Evolutionary conservation across 257 asterid genomes (phyloP).

Genomic region (Schizonepeta tenuifolia): DNA sequence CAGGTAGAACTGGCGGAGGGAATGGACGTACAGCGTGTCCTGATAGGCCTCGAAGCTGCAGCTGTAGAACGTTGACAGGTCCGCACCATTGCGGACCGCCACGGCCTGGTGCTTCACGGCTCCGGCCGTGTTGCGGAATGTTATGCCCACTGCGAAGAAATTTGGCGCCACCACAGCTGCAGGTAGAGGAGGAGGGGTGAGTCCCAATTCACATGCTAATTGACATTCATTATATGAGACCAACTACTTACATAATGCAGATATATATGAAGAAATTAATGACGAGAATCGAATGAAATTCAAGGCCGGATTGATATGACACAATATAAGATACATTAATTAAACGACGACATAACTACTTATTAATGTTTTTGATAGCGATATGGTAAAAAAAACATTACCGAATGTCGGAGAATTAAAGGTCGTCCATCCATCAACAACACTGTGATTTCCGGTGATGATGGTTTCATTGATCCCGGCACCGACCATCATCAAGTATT

Average conservation of each 20-base stretch:
- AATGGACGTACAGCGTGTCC: slow-evolving; percentile 68
- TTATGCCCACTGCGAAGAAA: slow-evolving; percentile 58
- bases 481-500: slow-evolving; percentile 72
- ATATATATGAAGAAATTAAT: no score
- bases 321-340: no score
- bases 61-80: slow-evolving; percentile 68
- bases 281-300: not conserved
- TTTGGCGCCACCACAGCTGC: slow-evolving; percentile 68
- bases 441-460: slow-evolving; percentile 68
- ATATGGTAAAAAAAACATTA: slow-evolving; percentile 7
- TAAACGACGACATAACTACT: no score
- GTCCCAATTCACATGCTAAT: no score
- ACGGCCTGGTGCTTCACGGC: slow-evolving; percentile 80
- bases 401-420: slow-evolving; percentile 70
- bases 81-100: slow-evolving; percentile 73
- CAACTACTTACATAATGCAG: no score
- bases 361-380: no score
- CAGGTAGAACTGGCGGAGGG: slow-evolving; percentile 76
- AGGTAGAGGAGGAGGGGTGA: no score
- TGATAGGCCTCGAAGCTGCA: slow-evolving; percentile 90
- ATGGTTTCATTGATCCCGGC: slow-evolving; percentile 73
- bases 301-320: no score
- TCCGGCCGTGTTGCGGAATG: slow-evolving; percentile 83
- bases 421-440: slow-evolving; percentile 83
- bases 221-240: no score